Percentiles rank a stretch among this genome's conserved stretches.
Evolutionary conservation across 352 stramenopile genomes (phyloP).

Genomic region (Globisporangium nodosum): DNA sequence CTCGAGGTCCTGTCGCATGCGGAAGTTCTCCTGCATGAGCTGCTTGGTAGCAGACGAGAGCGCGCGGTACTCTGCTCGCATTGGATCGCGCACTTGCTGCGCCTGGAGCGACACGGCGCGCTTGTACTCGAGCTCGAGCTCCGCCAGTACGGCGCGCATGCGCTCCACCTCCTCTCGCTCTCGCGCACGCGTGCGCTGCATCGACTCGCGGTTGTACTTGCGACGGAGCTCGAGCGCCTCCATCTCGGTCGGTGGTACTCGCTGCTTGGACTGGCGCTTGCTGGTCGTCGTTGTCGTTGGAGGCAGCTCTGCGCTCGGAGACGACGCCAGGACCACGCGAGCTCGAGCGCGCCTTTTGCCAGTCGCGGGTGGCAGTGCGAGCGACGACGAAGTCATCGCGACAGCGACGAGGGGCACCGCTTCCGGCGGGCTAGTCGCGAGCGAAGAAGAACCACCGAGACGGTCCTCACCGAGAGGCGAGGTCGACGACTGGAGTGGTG

Average conservation of each 20-base stretch:
- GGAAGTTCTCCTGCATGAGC: slow-evolving; percentile 33
- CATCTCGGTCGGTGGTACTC: background rate
- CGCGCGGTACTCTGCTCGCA: slow-evolving; percentile 22
- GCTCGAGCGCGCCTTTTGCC: background rate
- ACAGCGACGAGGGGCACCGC: background rate
- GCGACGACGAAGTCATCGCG: background rate
- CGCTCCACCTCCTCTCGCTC: slow-evolving; percentile 25
- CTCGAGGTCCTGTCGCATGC: slow-evolving; percentile 30
- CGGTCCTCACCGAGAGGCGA: background rate
- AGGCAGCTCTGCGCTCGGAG: background rate
- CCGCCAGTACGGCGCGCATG: slow-evolving; percentile 26
- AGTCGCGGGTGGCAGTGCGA: background rate
- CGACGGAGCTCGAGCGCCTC: slow-evolving; percentile 26
- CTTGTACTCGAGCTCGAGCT: slow-evolving; percentile 37
- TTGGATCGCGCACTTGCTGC: slow-evolving; percentile 2
- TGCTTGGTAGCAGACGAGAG: slow-evolving; percentile 29
- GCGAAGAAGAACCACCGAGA: background rate
- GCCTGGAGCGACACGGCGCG: slow-evolving; percentile 16
- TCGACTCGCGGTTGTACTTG: slow-evolving; percentile 41
- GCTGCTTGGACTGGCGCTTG: background rate
- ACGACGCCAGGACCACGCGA: too few species aligned
- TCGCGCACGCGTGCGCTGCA: slow-evolving; percentile 30
- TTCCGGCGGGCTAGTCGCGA: too few species aligned
- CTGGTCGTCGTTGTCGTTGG: background rate
- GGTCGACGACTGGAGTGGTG: too few species aligned